Base-by-base conservation (phyloP, 108 stramenopile species). In the Pseudonitzschia multiseries region DNA sequence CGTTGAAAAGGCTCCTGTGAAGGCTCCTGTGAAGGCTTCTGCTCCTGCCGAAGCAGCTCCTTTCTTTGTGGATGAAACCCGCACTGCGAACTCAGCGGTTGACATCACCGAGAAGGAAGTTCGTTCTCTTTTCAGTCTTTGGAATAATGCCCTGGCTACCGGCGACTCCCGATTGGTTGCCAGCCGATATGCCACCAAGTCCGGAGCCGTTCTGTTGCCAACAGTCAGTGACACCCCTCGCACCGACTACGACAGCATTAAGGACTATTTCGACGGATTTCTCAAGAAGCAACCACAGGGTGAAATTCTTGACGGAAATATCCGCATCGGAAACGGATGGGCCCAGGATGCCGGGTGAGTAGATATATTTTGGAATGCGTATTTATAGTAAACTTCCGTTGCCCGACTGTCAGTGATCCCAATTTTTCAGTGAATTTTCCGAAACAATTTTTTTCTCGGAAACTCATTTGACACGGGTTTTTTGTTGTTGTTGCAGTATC, bases 221-320 rank as follows among this genome's bases (percentile, higher is more conserved):
- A 84, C 86, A 32, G 79, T 86, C 26, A 82, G 81, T 40, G 84
- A 87, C 53, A 63, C 33, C 18, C 86, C 86, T 10, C 79, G 86
- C 31, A 83, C 81, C 18, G 80, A 84, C 65, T 84, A 65, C 59
- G 84, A 68, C 29, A 57, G 71, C 26, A 84, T 87, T 61, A 83
- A 87, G 72, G 84, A 87, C 64, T 87, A 87, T 69, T 87, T 87
- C 61, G 86, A 83, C 60, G 66, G 71, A n/a, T 87, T 87, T 73
- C 70, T 84, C 52, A 63, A 71, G 57, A 73, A 74, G 43, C 57
- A 87, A 71, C 86, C 86, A 14, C 82, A 84, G 64, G 86, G 86
- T 17, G 73, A 77, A 41, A 87, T 87, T 63, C 26, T 81, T 9
- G 79, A 84, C 26, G 86, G 84, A 18, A 70, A 84, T 42, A 74